These are phyloP conservation scores for Calcarisporium arbuscula DNA, from an alignment of 2,329 filamentous ascomycete species.

Conservation along the genomic window DNA sequence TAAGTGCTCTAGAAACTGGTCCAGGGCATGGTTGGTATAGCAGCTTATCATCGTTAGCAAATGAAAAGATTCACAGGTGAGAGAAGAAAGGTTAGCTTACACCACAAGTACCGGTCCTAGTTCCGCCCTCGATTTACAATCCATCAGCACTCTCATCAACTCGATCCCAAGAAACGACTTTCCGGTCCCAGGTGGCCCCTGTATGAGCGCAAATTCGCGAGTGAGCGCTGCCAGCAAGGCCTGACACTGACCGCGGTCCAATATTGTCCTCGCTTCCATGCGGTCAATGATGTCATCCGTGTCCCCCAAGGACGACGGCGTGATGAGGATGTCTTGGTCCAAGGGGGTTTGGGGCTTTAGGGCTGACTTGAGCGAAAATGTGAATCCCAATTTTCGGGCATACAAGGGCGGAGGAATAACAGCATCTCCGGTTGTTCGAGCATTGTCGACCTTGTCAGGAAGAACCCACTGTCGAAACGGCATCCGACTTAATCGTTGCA, in stretches of 20 bases:
- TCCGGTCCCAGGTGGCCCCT: constrained; percentile 66
- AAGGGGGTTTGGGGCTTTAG: no score
- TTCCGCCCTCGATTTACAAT: constrained; percentile 27
- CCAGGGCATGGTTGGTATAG: constrained; percentile 33
- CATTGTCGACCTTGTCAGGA: constrained; percentile 36
- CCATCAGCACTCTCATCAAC: constrained; percentile 49
- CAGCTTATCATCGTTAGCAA: no score
- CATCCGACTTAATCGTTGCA: constrained; percentile 35
- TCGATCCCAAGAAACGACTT: constrained; percentile 57
- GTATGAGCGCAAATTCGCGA: constrained; percentile 52
- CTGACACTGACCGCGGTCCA: constrained; percentile 46
- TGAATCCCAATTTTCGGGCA: constrained; percentile 39
- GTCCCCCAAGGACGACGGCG: constrained; percentile 10
- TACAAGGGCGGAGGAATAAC: constrained; percentile 44
- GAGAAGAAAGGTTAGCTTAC: no score
- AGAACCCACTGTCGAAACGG: no score
- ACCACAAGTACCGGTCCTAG: constrained; percentile 47
- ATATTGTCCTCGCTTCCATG: constrained; percentile 29
- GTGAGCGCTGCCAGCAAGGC: constrained; percentile 49
- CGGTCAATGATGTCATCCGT: constrained; percentile 17
- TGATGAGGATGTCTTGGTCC: constrained; percentile 14
- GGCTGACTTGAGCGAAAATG: constrained; percentile 38
- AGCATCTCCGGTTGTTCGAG: constrained; percentile 26
- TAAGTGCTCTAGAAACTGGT: constrained; percentile 44
- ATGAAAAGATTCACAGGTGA: no score